phyloP scores from a whole-genome alignment of 495 filamentous ascomycete genomes.

The Extremus antarcticus region DNA sequence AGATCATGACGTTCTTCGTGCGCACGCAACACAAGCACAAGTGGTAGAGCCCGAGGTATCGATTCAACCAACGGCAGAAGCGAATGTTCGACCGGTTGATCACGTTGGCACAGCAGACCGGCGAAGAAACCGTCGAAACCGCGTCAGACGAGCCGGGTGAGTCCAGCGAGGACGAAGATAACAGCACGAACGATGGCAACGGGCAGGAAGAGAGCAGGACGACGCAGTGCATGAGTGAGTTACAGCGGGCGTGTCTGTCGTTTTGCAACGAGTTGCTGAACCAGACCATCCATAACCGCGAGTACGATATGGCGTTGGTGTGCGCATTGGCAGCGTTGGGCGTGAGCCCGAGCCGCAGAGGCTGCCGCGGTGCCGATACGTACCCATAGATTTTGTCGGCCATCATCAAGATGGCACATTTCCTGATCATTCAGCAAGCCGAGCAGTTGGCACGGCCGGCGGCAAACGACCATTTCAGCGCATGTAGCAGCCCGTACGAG shows the following conservation, averaged over 20 bases:
- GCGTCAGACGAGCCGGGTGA: background rate
- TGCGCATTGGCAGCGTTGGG: slow-evolving; percentile 11
- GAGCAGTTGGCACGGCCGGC: slow-evolving; percentile 1
- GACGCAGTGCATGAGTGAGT: background rate
- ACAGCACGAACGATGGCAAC: too few species aligned
- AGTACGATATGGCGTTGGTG: slow-evolving; percentile 16
- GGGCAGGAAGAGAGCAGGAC: background rate
- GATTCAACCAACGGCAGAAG: slow-evolving; percentile 5
- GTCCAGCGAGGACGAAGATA: background rate
- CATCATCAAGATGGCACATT: slow-evolving; percentile 15
- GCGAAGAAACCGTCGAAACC: too few species aligned
- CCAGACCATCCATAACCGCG: slow-evolving; percentile 3
- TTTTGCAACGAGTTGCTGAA: slow-evolving; percentile 12
- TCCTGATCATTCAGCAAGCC: slow-evolving; percentile 14
- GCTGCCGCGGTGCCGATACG: background rate
- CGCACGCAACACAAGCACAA: slow-evolving; percentile 3
- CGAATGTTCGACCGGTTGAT: background rate
- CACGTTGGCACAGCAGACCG: background rate
- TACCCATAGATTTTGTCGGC: slow-evolving; percentile 12
- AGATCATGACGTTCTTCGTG: slow-evolving; percentile 17
- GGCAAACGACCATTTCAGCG: background rate
- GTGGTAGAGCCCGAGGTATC: slow-evolving; percentile 10
- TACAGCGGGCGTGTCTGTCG: background rate
- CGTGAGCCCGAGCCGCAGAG: background rate
- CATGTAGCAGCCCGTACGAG: background rate